Conservation (phyloP, 768 basidiomycete genomes). For the Hygrophorus russula region DNA sequence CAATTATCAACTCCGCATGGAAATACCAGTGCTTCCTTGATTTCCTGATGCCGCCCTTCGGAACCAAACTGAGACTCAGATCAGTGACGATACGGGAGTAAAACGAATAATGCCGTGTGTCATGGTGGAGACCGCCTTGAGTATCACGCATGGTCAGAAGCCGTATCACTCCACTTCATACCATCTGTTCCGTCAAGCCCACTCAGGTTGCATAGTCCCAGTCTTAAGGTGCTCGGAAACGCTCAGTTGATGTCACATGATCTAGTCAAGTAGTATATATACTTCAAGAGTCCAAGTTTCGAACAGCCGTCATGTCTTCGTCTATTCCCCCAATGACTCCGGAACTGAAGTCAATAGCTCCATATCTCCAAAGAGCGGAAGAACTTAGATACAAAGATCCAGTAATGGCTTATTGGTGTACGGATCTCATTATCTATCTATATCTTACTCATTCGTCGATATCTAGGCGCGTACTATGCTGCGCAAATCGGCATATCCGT, state of each 20-base stretch:
- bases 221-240: no score
- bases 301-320: slow-evolving; percentile 16
- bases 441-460: background rate
- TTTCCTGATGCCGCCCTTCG: background rate
- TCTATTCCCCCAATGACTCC: slow-evolving; percentile 44
- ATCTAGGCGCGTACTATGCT: slow-evolving; percentile 78
- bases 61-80: background rate
- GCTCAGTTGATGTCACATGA: no score
- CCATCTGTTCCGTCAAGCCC: no score
- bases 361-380: slow-evolving; percentile 83
- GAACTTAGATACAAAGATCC: slow-evolving; percentile 79
- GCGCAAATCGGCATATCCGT: slow-evolving; percentile 77
- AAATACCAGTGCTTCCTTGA: no score
- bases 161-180: no score
- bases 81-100: background rate
- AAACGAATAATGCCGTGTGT: background rate
- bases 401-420: slow-evolving; percentile 93
- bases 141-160: no score
- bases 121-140: no score
- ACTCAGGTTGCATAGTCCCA: no score
- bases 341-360: slow-evolving; percentile 56
- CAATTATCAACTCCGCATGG: no score
- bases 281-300: no score
- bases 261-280: no score
- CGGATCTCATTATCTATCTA: slow-evolving; percentile 18